These are phyloP conservation scores for Claviceps purpurea DNA, from an alignment of 2,329 filamentous ascomycete genomes.

Conservation along the genomic window DNA sequence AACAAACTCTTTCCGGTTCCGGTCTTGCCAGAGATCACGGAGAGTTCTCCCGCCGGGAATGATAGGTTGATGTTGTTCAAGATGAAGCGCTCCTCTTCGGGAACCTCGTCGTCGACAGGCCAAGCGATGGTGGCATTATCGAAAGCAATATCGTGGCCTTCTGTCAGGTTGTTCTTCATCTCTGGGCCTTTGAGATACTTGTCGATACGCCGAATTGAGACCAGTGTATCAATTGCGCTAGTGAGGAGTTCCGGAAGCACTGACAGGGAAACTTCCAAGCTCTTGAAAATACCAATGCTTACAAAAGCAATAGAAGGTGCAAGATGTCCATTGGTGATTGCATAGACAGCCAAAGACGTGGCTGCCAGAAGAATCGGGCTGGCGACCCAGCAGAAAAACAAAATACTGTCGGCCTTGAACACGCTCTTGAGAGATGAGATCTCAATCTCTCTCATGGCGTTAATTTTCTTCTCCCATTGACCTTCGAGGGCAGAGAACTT, in stretches of 20 bases:
- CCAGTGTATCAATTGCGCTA: conserved; percentile 54
- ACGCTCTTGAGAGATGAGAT: conserved; percentile 52
- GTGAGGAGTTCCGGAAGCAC: conserved; percentile 62
- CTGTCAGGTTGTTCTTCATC: conserved; percentile 37
- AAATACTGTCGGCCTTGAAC: conserved; percentile 48
- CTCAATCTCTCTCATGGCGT: conserved; percentile 49
- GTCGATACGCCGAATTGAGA: conserved; percentile 61
- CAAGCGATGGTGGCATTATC: conserved; percentile 58
- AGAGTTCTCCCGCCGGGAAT: conserved; percentile 57
- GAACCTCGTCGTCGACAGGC: conserved; percentile 51
- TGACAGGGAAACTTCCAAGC: conserved; percentile 58
- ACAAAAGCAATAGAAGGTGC: conserved; percentile 67
- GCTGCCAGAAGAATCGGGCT: conserved; percentile 63
- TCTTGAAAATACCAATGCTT: conserved; percentile 58
- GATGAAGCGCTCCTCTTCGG: conserved; percentile 47
- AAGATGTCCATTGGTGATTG: conserved; percentile 46
- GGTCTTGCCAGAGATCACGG: conserved; percentile 63
- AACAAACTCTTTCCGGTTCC: conserved; percentile 68
- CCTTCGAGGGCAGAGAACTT: conserved; percentile 68
- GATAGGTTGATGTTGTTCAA: conserved; percentile 50
- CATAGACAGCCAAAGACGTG: conserved; percentile 56
- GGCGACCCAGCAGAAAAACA: conserved; percentile 57
- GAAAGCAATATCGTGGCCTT: conserved; percentile 49
- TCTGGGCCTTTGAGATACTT: conserved; percentile 57
- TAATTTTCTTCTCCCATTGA: conserved; percentile 61